Base-by-base conservation (phyloP, 345 rosid genomes). In the Euphorbia pulcherrima region DNA sequence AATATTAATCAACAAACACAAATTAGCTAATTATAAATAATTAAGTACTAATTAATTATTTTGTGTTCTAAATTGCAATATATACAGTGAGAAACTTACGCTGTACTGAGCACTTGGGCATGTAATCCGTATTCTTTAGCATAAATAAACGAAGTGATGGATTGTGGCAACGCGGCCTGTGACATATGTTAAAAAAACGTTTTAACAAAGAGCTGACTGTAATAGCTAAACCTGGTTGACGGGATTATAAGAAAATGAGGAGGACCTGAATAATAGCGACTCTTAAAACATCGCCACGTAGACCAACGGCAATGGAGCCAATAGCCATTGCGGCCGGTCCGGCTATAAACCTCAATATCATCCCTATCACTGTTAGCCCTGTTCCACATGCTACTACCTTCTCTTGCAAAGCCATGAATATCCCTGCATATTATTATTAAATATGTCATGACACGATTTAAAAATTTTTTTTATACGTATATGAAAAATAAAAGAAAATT, bases 311-410 rank as follows among this genome's bases (percentile, higher is more conserved):
- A 55, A 86, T 64, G n/a, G 85, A 76, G 17, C 87, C 92, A 5
- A 87, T 78, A 37, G 89, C 96, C 90, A 86, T 82, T 0, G 90
- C 92, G 0, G 90, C 89, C 3, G 92, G 96, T 33, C 92, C 92
- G 2, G 87, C 92, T 0, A 87, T 74, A 73, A 90, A 90, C 72
- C 71, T 84, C 62, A 87, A 74, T 2, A 85, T 69, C 92, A 89
- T 86, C 23, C 90, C 92, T 9, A 83, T 71, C 4, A 76, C 50
- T 0, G 94, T 79, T 26, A 84, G 65, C 39, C 82, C 75, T 29
- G 86, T 21, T 1, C 97, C 97, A 30, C 98, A 93, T 10, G 87
- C 85, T 50, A 93, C 75, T 72, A 93, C 50, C 67, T 85, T 93
- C 66, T 82, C 82, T 73, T 93, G 97, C 58, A 77, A 71, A 30